A percentile compares a stretch with the other conserved stretches of the same genome.
Conservation (phyloP, 768 basidiomycete species). For the Russula sp. region DNA sequence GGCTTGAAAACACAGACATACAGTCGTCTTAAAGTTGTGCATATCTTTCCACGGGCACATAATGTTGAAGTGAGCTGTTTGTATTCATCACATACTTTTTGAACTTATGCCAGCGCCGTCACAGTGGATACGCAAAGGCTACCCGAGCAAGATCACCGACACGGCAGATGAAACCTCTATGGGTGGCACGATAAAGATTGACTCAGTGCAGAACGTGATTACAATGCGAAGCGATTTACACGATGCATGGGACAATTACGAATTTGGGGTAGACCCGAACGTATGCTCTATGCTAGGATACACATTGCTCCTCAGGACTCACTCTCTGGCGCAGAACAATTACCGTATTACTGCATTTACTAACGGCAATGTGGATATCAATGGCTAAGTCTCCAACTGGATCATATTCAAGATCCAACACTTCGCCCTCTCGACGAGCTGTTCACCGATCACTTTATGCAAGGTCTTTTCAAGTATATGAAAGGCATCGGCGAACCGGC, state of each 20-base stretch:
- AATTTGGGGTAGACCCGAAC: constrained; percentile 11
- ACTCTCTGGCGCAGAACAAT: neutral
- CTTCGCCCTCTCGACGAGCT: constrained; percentile 17
- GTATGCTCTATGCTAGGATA: neutral
- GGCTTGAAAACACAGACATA: neutral
- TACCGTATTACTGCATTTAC: constrained; percentile 10
- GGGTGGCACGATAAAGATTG: constrained; percentile 1
- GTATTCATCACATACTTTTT: neutral
- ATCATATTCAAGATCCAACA: constrained; percentile 12
- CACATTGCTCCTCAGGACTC: neutral
- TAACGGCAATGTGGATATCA: constrained; percentile 8
- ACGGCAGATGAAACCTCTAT: neutral
- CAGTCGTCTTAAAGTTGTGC: constrained; percentile 7
- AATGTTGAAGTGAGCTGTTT: neutral
- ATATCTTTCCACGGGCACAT: constrained; percentile 17
- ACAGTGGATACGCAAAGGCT: constrained; percentile 12
- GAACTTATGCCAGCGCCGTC: neutral
- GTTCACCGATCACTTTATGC: constrained; percentile 16
- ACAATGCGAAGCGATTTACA: constrained; percentile 7
- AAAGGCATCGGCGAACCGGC: neutral
- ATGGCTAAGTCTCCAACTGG: constrained; percentile 2
- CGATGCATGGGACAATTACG: constrained; percentile 13
- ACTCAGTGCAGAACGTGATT: constrained; percentile 6
- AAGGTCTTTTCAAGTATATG: constrained; percentile 8
- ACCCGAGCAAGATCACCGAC: constrained; percentile 6